Base-by-base conservation (phyloP, 805 yeast species). In the Vanderwaltozyma yarrowii region DNA sequence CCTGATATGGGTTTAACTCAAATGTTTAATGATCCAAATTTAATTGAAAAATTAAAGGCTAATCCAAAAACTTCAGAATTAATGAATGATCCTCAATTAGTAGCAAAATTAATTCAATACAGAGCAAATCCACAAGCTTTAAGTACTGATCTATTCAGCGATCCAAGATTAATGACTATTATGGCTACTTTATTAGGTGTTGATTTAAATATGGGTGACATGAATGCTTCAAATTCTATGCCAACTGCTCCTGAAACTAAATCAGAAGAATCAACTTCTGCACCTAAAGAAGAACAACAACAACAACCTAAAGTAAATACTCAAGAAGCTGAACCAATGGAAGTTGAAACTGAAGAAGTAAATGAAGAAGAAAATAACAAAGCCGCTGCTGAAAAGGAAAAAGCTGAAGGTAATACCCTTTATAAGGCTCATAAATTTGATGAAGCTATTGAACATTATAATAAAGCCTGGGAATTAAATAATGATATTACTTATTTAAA, bases 401-500 rank as follows among this genome's bases (percentile, higher is more conserved):
- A 92, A 61, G 81, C 82, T 5, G 75, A 78, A 60, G 99, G 96
- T 46, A 92, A 92, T 65, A 68, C 72, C 35, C 67, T 83, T 33
- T 92, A 92, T 72, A 92, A 92, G 64, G 69, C 78, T 47, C 82
- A 81, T 59, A 70, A 87, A 54, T 92, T 92, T 49, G 96, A 86
- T 56, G 95, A 81, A 54, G 98, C 99, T 32, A 89, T 92, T 58
- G 85, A 66, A 40, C 68, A 76, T 45, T 92, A 92, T 66, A 69
- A 83, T 57, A 73, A 78, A 56, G 99, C 99, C 2, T 92, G 86
- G 82, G 81, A 78, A 25, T 59, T 77, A 16, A 64, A 69, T 64
- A 73, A 78, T 55, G 97, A 92, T 58, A 85, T 89, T 54, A 89
- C 97, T 1, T 92, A 82, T 60, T 71, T 92, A 60, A 92, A 94